Evolutionary conservation across 768 basidiomycete species (phyloP).

Genomic region (Russula sp.): DNA sequence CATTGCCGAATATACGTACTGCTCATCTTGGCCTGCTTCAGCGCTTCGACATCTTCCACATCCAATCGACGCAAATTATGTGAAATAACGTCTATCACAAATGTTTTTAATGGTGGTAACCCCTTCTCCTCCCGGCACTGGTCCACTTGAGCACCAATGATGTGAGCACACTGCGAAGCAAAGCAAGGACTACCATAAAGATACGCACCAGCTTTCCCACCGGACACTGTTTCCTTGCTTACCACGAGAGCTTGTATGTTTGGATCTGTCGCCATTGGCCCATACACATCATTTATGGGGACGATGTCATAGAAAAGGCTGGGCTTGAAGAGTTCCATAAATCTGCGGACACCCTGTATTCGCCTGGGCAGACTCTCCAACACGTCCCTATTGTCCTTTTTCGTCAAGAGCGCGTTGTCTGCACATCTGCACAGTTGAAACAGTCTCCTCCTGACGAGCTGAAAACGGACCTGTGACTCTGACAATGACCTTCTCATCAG

Average conservation of each 20-base stretch:
- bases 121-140: constrained; percentile 47
- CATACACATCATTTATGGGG: constrained; percentile 78
- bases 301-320: constrained; percentile 60
- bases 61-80: constrained; percentile 52
- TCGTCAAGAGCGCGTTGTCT: constrained; percentile 67
- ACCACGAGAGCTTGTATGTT: constrained; percentile 91
- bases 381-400: constrained; percentile 64
- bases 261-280: constrained; percentile 83
- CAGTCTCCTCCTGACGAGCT: neutral
- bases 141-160: constrained; percentile 47
- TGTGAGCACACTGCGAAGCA: neutral
- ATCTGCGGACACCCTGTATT: constrained; percentile 49
- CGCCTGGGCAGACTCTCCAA: constrained; percentile 59
- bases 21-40: constrained; percentile 86
- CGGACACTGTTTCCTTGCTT: constrained; percentile 78
- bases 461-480: constrained; percentile 68
- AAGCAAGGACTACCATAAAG: neutral
- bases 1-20: constrained; percentile 90
- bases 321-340: constrained; percentile 67
- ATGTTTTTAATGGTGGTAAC: constrained; percentile 57
- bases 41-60: constrained; percentile 56
- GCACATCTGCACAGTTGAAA: neutral
- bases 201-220: constrained; percentile 65
- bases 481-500: constrained; percentile 74
- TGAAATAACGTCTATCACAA: constrained; percentile 88